Percentiles rank a stretch among this genome's conserved stretches.
Evolutionary conservation across 2,329 filamentous ascomycete species (phyloP).

Genomic region (Phialophora tarda): DNA sequence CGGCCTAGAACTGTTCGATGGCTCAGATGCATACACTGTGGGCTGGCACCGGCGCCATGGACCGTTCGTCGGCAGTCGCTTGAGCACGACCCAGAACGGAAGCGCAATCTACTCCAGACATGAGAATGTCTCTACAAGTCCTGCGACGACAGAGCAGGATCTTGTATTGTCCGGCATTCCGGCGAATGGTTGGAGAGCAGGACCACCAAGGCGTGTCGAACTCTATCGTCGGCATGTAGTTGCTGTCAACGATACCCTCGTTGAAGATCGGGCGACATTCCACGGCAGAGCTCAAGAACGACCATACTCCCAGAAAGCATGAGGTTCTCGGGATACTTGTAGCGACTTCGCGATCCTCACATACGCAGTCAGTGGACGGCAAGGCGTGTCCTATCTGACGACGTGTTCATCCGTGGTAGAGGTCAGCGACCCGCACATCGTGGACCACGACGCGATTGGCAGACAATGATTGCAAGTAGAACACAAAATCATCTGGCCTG

Average conservation of each 20-base stretch:
- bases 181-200: background rate
- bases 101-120: constrained; percentile 10
- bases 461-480: too few species aligned
- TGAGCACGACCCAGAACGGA: constrained; percentile 11
- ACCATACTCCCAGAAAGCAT: background rate
- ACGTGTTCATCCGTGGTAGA: too few species aligned
- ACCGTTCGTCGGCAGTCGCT: constrained; percentile 4
- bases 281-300: background rate
- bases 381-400: too few species aligned
- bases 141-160: constrained; percentile 11
- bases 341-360: background rate
- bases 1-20: background rate
- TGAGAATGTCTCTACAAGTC: constrained; percentile 8
- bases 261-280: background rate
- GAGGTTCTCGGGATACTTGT: background rate
- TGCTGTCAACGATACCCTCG: constrained; percentile 11
- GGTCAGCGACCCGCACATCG: too few species aligned
- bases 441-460: too few species aligned
- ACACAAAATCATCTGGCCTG: too few species aligned
- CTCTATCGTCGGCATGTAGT: constrained; percentile 9
- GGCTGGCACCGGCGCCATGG: background rate
- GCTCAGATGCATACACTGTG: background rate
- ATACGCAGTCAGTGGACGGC: too few species aligned
- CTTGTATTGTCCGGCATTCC: background rate
- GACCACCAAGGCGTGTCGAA: background rate